phyloP scores from a whole-genome alignment of 2,329 filamentous ascomycete genomes.

The Xenoacremonium recifei region DNA sequence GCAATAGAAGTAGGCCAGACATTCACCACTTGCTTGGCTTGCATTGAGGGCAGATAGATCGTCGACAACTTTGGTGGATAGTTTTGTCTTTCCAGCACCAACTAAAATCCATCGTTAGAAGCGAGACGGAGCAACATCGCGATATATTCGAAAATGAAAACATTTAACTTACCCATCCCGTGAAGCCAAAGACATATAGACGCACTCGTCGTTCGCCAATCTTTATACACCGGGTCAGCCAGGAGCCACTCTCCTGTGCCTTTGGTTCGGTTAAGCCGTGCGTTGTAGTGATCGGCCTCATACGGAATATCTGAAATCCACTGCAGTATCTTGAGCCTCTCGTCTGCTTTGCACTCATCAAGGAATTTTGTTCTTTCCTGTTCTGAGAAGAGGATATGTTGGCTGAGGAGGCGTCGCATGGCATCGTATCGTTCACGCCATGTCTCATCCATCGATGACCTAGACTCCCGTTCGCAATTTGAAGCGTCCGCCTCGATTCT shows the following conservation, averaged over 20 bases:
- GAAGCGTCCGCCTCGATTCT: too few species aligned
- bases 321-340: constrained; percentile 8
- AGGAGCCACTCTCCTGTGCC: constrained; percentile 10
- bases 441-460: not conserved
- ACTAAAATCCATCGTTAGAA: constrained; percentile 2
- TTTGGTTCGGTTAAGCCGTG: constrained; percentile 1
- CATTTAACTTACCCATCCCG: constrained; percentile 10
- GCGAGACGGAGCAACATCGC: too few species aligned
- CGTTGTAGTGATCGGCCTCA: constrained; percentile 9
- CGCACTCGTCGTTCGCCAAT: constrained; percentile 2
- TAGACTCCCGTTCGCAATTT: too few species aligned
- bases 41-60: too few species aligned
- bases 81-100: constrained; percentile 12
- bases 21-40: too few species aligned
- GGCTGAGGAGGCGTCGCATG: not conserved
- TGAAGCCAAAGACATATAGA: constrained; percentile 5
- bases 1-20: too few species aligned
- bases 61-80: constrained; percentile 9
- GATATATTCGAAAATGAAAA: too few species aligned
- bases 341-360: constrained; percentile 4
- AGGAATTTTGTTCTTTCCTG: constrained; percentile 1
- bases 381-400: constrained; percentile 1
- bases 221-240: constrained; percentile 3
- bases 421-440: too few species aligned
- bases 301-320: constrained; percentile 11